These are phyloP conservation scores for Stachybotrys elegans DNA, from an alignment of 2,329 filamentous ascomycete species.

Conservation along the genomic window DNA sequence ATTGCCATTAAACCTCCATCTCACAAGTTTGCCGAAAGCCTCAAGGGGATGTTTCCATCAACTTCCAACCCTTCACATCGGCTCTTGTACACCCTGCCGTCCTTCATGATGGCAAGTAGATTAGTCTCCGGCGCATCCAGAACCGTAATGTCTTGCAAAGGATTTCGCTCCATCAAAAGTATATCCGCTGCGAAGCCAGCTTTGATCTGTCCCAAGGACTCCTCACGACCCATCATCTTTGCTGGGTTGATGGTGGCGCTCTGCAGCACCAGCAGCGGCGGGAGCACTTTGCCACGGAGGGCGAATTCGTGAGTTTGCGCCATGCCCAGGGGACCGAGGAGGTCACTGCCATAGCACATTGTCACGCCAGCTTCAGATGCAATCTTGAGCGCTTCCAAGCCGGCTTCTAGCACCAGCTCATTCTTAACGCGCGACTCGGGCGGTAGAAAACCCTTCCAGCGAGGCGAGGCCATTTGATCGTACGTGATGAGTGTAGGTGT, in stretches of 20 bases:
- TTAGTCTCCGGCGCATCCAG: slow-evolving; percentile 42
- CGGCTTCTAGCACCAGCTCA: slow-evolving; percentile 38
- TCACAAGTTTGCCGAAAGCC: not conserved
- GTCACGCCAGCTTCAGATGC: slow-evolving; percentile 47
- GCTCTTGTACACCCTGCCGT: slow-evolving; percentile 35
- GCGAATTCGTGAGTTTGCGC: slow-evolving; percentile 28
- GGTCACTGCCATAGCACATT: slow-evolving; percentile 48
- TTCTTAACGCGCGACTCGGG: slow-evolving; percentile 44
- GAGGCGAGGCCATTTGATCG: slow-evolving; percentile 38
- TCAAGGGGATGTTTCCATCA: slow-evolving; percentile 6
- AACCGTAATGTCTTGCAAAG: slow-evolving; percentile 48
- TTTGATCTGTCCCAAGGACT: slow-evolving; percentile 43
- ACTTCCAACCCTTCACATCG: slow-evolving; percentile 16
- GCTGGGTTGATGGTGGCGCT: slow-evolving; percentile 42
- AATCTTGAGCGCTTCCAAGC: slow-evolving; percentile 40
- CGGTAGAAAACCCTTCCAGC: slow-evolving; percentile 37
- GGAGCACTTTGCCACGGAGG: slow-evolving; percentile 18
- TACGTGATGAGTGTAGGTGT: slow-evolving; percentile 52
- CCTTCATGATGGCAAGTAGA: slow-evolving; percentile 48
- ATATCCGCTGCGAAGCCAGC: slow-evolving; percentile 48
- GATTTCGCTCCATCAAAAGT: slow-evolving; percentile 45
- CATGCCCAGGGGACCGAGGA: slow-evolving; percentile 23
- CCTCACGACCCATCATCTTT: slow-evolving; percentile 39
- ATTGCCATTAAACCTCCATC: too few relatives aligned
- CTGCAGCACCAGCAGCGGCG: slow-evolving; percentile 18